Conservation (phyloP, 148 eudicot species). For the Hydrangea macrophylla region DNA sequence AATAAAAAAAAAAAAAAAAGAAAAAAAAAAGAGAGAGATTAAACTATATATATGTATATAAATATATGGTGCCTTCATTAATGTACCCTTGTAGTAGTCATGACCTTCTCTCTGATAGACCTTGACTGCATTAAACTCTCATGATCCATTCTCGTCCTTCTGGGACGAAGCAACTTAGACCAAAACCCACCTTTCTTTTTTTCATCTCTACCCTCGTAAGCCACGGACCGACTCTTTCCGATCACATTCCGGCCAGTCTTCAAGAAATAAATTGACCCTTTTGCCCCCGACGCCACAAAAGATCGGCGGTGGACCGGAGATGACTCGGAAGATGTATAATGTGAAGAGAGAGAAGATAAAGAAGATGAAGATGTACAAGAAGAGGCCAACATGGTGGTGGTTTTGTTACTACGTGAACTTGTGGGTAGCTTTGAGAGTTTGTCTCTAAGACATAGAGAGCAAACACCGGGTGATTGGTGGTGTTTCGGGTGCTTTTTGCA, state of each 20-base stretch:
- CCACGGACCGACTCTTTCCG: slow-evolving; percentile 54
- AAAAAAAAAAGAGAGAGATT: no score
- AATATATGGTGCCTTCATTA: background rate
- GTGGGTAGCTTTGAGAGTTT: slow-evolving; percentile 34
- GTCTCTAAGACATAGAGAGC: slow-evolving; percentile 55
- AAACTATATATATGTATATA: background rate
- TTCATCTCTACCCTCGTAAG: slow-evolving; percentile 7
- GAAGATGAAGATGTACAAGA: slow-evolving; percentile 30
- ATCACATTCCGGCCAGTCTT: slow-evolving; percentile 20
- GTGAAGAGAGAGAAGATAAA: slow-evolving; percentile 21
- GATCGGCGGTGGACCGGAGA: slow-evolving; percentile 18
- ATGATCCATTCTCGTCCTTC: slow-evolving; percentile 22
- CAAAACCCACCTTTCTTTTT: slow-evolving; percentile 45
- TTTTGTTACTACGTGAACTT: background rate
- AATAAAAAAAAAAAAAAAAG: no score
- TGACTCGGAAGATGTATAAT: slow-evolving; percentile 19
- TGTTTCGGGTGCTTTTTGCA: slow-evolving; percentile 79
- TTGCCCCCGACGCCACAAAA: slow-evolving; percentile 18
- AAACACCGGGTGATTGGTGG: slow-evolving; percentile 67
- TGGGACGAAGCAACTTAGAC: slow-evolving; percentile 46
- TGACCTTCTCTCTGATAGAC: slow-evolving; percentile 25
- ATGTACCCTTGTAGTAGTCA: slow-evolving; percentile 6
- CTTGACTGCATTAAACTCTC: slow-evolving; percentile 26
- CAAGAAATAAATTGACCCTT: slow-evolving; percentile 19
- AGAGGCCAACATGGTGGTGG: slow-evolving; percentile 18